A percentile compares a stretch with the other conserved stretches of the same genome.
Evolutionary conservation across 768 basidiomycete species (phyloP).

Genomic region (Leccinum variicolor): DNA sequence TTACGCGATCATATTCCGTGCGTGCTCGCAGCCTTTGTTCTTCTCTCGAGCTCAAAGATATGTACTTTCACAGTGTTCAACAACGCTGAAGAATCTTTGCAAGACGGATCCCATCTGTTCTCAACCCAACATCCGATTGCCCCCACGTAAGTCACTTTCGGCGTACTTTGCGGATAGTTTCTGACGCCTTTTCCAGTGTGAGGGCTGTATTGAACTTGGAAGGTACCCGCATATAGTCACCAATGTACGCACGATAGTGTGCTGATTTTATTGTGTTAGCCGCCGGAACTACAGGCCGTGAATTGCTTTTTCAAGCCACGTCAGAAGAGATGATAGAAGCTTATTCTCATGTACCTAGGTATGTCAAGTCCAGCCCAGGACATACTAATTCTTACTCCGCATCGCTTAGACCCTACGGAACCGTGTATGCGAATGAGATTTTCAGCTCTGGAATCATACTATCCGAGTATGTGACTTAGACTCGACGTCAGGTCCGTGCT

Average conservation of each 20-base stretch:
- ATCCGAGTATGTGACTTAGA: conserved; percentile 64
- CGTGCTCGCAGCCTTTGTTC: conserved; percentile 26
- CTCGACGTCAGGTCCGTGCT: conserved; percentile 1
- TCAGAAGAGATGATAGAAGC: conserved; percentile 93
- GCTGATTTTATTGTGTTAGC: conserved; percentile 39
- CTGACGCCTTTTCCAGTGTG: conserved; percentile 38
- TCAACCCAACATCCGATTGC: conserved; percentile 83
- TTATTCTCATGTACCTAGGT: conserved; percentile 84
- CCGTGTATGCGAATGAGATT: conserved; percentile 86
- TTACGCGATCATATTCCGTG: conserved; percentile 80
- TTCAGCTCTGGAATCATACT: conserved; percentile 89
- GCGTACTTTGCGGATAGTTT: neutral
- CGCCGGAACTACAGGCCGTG: conserved; percentile 83
- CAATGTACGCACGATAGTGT: neutral
- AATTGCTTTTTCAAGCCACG: conserved; percentile 93
- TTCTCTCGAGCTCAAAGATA: neutral
- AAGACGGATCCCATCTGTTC: conserved; percentile 92
- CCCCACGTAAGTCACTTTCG: conserved; percentile 49
- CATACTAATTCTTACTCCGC: neutral
- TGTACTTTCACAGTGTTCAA: conserved; percentile 70
- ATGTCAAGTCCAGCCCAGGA: conserved; percentile 45
- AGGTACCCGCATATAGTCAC: conserved; percentile 39
- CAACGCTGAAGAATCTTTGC: conserved; percentile 90
- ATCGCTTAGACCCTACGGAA: conserved; percentile 72
- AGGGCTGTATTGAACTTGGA: conserved; percentile 73